Base-by-base conservation (phyloP, 352 stramenopile genomes). In the Sclerospora graminicola region DNA sequence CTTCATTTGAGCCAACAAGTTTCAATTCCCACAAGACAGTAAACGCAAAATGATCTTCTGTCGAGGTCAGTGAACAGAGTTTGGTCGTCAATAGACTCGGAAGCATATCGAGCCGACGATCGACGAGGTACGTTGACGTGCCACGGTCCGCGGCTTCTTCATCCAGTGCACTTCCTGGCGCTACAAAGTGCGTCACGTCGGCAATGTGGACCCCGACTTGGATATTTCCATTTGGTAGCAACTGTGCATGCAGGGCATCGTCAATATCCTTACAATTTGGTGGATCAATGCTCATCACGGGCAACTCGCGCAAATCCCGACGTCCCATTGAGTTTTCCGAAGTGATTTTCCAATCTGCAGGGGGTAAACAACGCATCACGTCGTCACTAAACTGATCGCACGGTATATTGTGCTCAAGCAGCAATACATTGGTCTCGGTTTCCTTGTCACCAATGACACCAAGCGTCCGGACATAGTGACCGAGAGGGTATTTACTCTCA, bases 181-280 rank as follows among this genome's bases (percentile, higher is more conserved):
- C 73, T 16, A 99, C 95, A 65, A 99, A 99, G 63, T 99, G 91
- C 40, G 94, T 98, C 7, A 99, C 96, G 60, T 99, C 96, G 4
- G 96, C 96, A 69, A 99, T 99, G 60, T 99, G 96, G 11, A 99
- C 95, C 9, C 95, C 95, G 5, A 98, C 77, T 40, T 98, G 79
- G 41, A 91, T 44, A 50, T 86, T 79, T 16, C 94, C 95, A 62
- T 98, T 98, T 5, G 83, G 71, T 19, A 99, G 65, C 23, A 84
- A 51, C 13, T 78, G 85, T 13, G 82, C 94, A 58, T 98, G 95
- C 24, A 99, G 68, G 3, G 96, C 96, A 68, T 99, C 96, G 59
- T 99, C 96, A 59, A 99, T 99, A 75, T 99, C 96, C 49, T 90
- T 90, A 51, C 78, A 90, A 48, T 88, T 88, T 0, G 84, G 84